phyloP scores from a whole-genome alignment of 2,329 filamentous ascomycete genomes.

The Penicillium fuscoglaucum region DNA sequence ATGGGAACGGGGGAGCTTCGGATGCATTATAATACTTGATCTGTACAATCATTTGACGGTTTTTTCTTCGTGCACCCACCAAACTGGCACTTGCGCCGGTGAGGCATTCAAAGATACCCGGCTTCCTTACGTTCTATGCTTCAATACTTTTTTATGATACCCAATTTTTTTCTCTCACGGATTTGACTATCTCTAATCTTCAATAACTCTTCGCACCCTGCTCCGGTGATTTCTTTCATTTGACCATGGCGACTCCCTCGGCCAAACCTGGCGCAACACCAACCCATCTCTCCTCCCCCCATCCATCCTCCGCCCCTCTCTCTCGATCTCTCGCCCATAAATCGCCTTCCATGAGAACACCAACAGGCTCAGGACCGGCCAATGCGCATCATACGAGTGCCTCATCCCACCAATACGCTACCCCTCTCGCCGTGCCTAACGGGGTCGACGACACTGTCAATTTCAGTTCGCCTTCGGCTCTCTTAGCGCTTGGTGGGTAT shows the following conservation, averaged over 20 bases:
- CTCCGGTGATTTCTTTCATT: conserved; percentile 1
- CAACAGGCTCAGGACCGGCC: conserved; percentile 41
- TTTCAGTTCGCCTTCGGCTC: conserved; percentile 48
- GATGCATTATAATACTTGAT: conserved; percentile 1
- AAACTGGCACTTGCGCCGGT: not conserved
- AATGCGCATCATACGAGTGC: conserved; percentile 38
- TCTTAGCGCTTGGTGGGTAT: conserved; percentile 46
- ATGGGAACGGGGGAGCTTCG: conserved; percentile 8
- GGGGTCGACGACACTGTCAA: conserved; percentile 44
- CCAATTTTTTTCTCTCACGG: not conserved
- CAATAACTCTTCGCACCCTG: not conserved
- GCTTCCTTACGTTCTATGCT: conserved; percentile 5
- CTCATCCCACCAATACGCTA: conserved; percentile 46
- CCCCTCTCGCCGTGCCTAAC: conserved; percentile 41
- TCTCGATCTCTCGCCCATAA: conserved; percentile 45
- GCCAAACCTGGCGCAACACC: conserved; percentile 47
- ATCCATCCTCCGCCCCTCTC: conserved; percentile 43
- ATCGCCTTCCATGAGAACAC: conserved; percentile 48
- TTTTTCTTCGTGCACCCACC: not conserved
- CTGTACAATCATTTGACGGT: not conserved
- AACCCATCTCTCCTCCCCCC: conserved; percentile 46
- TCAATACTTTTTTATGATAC: conserved; percentile 9
- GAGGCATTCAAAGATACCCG: conserved; percentile 11
- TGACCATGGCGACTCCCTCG: conserved; percentile 47
- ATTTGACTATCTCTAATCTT: not conserved